Evolutionary conservation across 2,329 filamentous ascomycete genomes (phyloP), one percentile per base, ranked within the genome.

Genomic region (Cytospora paraplurivora): DNA sequence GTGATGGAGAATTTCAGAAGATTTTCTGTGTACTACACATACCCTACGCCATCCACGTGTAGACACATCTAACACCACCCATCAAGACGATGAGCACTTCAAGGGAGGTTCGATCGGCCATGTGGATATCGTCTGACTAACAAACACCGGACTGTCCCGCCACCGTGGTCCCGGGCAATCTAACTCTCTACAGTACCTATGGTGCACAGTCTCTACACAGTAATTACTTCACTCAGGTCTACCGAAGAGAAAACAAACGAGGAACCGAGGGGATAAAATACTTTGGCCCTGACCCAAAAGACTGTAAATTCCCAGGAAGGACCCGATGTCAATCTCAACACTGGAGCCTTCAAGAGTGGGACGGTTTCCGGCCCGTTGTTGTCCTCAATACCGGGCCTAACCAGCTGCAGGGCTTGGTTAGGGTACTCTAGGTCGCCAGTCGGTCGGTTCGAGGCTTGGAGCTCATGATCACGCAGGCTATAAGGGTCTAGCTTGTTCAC

Each of bases 401-500:
- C 44, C n/a, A 21, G n/a, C 44, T 19, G 44, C 44, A 47, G 44
- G 7, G 10, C 44, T 11, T 37, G 8, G 12, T 47, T 19, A 21
- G 44, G 44, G 44, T 44, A 17, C 17, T 44, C 19, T 44, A 1
- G 44, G n/a, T 27, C 27, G 27, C 27, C 27, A 8, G 44, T n/a
- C 10, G 7, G 41, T 44, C 27, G 41, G 44, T 19, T 47, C 21
- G 44, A 21, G 44, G 7, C 44, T 47, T 47, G n/a, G 10, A 52
- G 34, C 44, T 35, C 19, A 15, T 53, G 47, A 56, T 38, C 61
- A 27, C 27, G 27, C 27, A 27, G 27, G 27, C 27, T 27, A 27
- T 27, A 27, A 61, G 56, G 56, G 52, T 35, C 53, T 57, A 54
- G 38, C 57, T 53, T 47, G 44, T 57, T 64, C 64, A 66, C 64